Evolutionary conservation across 2,329 filamentous ascomycete species (phyloP), one percentile per base, ranked within the genome.

Genomic region (Geosmithia morbida): DNA sequence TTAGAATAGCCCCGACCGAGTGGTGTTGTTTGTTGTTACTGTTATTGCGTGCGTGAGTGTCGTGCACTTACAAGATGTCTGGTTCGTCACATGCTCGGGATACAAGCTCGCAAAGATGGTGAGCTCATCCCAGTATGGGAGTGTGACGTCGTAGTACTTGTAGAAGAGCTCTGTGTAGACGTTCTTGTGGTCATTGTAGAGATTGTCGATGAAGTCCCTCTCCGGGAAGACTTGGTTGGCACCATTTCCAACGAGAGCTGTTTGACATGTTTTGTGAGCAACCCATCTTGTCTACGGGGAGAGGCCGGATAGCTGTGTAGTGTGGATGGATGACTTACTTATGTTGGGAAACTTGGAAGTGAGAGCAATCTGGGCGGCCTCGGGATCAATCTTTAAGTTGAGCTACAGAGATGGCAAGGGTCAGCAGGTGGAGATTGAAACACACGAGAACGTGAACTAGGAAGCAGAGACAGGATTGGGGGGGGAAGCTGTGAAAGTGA

Each of bases 311-410:
- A n/a, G 41, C 17, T 16, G 33, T 7, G 33, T 7, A 7, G 41
- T 18, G 8, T 10, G 7, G 13, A 26, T 26, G 22, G 4, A 26
- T 26, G 22, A 43, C 41, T 14, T 18, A 43, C 41, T 59, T 48
- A 69, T 72, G 40, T 64, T 65, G 7, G 66, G 66, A 51, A 71
- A 74, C 29, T 62, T 54, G 7, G 71, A 68, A 1, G 64, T 70
- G 17, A 75, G 53, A 0, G 68, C 68, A 45, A 72, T 71, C 51
- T 72, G 71, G 17, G 68, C 59, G 2, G 64, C 67, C 55, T 74
- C 70, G 1, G 70, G 69, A 46, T 74, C 70, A 41, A 71, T 65
- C 61, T 71, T 72, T 2, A 72, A 55, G 55, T 73, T 75, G 54
- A 72, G 69, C 51, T 69, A 10, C 52, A 58, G 8, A 5, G 4